Percentiles rank a stretch among this genome's conserved stretches.
Evolutionary conservation across 2,329 filamentous ascomycete genomes (phyloP).

Genomic region (Neonectria magnoliae): DNA sequence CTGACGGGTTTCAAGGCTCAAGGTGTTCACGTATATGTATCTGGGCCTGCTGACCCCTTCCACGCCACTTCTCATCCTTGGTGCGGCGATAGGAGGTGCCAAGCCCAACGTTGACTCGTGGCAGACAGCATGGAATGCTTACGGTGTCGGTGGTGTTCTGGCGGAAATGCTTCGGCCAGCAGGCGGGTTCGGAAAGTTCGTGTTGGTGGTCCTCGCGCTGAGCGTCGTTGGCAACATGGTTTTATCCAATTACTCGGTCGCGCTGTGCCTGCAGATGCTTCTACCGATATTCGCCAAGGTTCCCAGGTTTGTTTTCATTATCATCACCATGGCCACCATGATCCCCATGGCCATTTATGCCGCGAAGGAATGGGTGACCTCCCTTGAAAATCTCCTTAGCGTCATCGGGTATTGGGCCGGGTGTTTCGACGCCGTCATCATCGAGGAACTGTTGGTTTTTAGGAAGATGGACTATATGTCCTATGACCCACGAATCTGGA

Average conservation of each 20-base stretch:
- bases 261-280: slow-evolving; percentile 54
- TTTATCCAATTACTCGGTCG: slow-evolving; percentile 52
- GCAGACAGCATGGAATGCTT: slow-evolving; percentile 42
- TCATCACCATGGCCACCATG: slow-evolving; percentile 53
- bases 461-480: slow-evolving; percentile 52
- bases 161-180: slow-evolving; percentile 46
- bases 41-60: slow-evolving; percentile 56
- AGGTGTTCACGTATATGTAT: slow-evolving; percentile 53
- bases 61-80: slow-evolving; percentile 50
- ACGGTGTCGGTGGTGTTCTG: slow-evolving; percentile 46
- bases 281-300: slow-evolving; percentile 52
- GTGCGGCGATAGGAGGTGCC: slow-evolving; percentile 52
- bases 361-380: slow-evolving; percentile 53
- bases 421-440: slow-evolving; percentile 54
- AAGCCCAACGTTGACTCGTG: slow-evolving; percentile 44
- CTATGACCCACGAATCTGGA: slow-evolving; percentile 56
- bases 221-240: slow-evolving; percentile 52
- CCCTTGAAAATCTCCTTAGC: slow-evolving; percentile 55
- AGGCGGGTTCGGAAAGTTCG: slow-evolving; percentile 49
- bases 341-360: slow-evolving; percentile 56
- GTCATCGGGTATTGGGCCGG: slow-evolving; percentile 60
- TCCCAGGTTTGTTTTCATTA: slow-evolving; percentile 54
- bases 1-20: slow-evolving; percentile 45
- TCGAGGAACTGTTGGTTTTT: slow-evolving; percentile 57
- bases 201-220: slow-evolving; percentile 45